A percentile compares a stretch with the other conserved stretches of the same genome.
phyloP scores from a whole-genome alignment of 2,329 filamentous ascomycete species.

The Aspergillus calidoustus region DNA sequence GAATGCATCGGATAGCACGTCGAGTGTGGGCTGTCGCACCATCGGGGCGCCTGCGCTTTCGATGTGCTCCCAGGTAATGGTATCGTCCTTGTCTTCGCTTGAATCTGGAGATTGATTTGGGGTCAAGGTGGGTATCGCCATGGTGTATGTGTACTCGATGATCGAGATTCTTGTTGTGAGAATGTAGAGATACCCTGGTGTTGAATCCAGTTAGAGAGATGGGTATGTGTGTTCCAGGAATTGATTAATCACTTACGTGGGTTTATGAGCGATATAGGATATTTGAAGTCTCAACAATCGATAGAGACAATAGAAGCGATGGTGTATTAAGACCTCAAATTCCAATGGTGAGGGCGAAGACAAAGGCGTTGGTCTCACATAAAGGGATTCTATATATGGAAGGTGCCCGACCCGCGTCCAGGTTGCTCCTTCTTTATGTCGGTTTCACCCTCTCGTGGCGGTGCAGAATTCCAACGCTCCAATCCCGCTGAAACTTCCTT shows the following conservation, averaged over 20 bases:
- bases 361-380: background rate
- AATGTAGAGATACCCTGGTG: background rate
- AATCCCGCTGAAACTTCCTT: constrained; percentile 55
- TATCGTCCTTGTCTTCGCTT: constrained; percentile 16
- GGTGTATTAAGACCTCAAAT: background rate
- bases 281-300: background rate
- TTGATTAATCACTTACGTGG: background rate
- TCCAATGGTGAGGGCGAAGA: background rate
- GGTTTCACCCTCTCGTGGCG: constrained; percentile 44
- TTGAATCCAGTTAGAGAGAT: background rate
- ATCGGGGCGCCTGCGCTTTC: constrained; percentile 8
- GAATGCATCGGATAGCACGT: background rate
- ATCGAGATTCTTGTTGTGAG: background rate
- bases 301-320: background rate
- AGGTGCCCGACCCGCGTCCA: background rate
- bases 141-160: background rate
- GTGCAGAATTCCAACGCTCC: constrained; percentile 59
- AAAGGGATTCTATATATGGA: constrained; percentile 7
- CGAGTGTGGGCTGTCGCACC: background rate
- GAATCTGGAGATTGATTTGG: background rate
- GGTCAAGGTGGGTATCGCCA: background rate
- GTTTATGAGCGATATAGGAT: background rate
- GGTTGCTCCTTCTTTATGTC: constrained; percentile 10
- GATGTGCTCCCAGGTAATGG: constrained; percentile 21
- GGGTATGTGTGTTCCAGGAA: background rate